Percentiles rank a stretch among this genome's conserved stretches.
Conservation (phyloP, 106 monocot species). For the Amphibolis antarctica region DNA sequence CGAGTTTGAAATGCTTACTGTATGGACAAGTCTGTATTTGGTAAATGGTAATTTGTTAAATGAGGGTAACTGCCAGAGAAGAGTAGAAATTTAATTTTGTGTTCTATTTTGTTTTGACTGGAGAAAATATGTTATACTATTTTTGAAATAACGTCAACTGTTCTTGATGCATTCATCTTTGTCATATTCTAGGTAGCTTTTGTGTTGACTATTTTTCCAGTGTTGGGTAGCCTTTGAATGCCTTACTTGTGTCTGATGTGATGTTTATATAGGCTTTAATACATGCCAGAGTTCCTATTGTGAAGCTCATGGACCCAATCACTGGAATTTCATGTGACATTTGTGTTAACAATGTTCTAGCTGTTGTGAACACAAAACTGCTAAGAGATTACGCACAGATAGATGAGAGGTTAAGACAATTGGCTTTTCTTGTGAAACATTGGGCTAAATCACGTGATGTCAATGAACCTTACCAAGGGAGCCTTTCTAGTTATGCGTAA, state of each 20-base stretch:
- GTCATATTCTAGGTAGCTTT: no score
- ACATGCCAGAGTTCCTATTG: conserved; percentile 94
- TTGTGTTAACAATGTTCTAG: conserved; percentile 93
- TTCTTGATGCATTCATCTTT: no score
- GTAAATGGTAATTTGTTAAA: no score
- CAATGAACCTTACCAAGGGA: conserved; percentile 96
- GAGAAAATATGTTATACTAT: no score
- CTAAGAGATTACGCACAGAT: conserved; percentile 85
- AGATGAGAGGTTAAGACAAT: conserved; percentile 69
- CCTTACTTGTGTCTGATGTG: conserved; percentile 1
- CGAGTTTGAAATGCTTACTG: no score
- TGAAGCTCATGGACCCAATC: conserved; percentile 92
- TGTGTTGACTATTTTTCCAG: no score
- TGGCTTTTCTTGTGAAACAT: conserved; percentile 91
- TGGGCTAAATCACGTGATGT: conserved; percentile 92
- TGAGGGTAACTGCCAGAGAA: no score
- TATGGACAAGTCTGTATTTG: no score
- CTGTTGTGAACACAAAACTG: conserved; percentile 95
- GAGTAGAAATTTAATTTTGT: no score
- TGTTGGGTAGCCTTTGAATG: not conserved
- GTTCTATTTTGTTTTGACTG: no score
- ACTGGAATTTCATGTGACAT: conserved; percentile 93
- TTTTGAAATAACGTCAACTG: no score
- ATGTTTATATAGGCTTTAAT: conserved; percentile 64
- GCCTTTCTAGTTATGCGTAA: conserved; percentile 98